These are phyloP conservation scores for Boechera retrofracta DNA, from an alignment of 345 rosid species.

Conservation along the genomic window DNA sequence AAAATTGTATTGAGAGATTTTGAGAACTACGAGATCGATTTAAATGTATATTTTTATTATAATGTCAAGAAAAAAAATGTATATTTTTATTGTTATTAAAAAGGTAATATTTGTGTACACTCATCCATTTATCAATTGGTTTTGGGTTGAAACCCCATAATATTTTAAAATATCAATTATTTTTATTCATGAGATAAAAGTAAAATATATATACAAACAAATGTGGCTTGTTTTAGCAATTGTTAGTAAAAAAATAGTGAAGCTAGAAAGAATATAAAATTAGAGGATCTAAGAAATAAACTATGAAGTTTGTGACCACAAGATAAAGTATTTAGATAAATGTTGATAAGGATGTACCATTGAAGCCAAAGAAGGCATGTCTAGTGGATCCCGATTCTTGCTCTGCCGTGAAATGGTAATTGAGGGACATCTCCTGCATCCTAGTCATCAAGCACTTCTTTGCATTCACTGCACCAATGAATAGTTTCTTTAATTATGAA, in stretches of 20 bases:
- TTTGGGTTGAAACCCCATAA: neutral
- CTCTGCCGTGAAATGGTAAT: conserved; percentile 50
- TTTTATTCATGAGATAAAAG: neutral
- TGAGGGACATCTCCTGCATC: conserved; percentile 53
- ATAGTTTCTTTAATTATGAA: neutral
- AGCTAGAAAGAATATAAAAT: neutral
- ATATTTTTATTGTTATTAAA: neutral
- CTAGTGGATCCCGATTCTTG: conserved; percentile 49
- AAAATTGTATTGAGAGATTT: neutral
- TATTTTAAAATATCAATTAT: neutral
- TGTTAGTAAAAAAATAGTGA: neutral
- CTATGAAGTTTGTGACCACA: neutral
- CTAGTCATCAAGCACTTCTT: conserved; percentile 51
- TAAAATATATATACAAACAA: neutral
- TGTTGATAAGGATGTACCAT: conserved; percentile 35
- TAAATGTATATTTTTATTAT: neutral
- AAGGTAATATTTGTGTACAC: neutral
- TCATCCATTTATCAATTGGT: neutral
- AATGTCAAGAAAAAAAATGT: too few relatives aligned
- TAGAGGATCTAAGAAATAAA: conserved; percentile 7
- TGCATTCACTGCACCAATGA: conserved; percentile 43
- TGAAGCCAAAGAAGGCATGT: conserved; percentile 50
- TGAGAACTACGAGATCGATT: neutral
- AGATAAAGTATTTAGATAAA: conserved; percentile 23
- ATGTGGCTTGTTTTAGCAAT: neutral